Base-by-base conservation (phyloP, 495 filamentous ascomycete genomes). In the Penicillium psychrofluorescens region DNA sequence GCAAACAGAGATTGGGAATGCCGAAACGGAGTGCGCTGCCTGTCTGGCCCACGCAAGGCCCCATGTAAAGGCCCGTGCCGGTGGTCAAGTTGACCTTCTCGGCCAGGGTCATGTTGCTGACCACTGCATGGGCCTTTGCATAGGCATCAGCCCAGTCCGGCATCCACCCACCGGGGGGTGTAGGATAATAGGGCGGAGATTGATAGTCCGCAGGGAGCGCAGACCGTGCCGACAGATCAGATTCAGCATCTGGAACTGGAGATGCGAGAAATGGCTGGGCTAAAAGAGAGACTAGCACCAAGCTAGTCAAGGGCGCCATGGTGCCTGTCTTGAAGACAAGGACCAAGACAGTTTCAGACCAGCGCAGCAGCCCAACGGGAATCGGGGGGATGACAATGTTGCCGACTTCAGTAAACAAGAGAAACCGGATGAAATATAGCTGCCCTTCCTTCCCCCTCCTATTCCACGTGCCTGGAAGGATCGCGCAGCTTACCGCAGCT, bases 51-150 rank as follows among this genome's bases (percentile, higher is more conserved):
- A 62, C 65, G 30, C 70, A 73, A 7, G 64, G 70, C 1, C 70
- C 69, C 67, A 71, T 71, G 35, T 51, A 68, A 43, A 62, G 60
- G 0, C 67, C 67, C 7, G 67, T 71, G 39, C 91, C 91, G 2
- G 90, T 95, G 0, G 91, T 95, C 35, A 97, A 59, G 61, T 96
- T 96, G 61, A 96, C 86, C 72, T 96, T 97, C 72, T 97, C 91
- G 11, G 85, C 69, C 38, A 97, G 70, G 0, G 90, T 96, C 66
- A 97, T 73, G 63, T 92, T 82, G 36, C 77, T 78, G 36, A 97
- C 91, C 40, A 95, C 85, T 2, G 61, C 68, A 48, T 77, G 77
- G 1, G 91, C 91, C 58, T 91, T 88, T 15, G 62, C 68, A 53
- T 95, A 95, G 27, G 91, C 90, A 11, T 80, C 79, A 30, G 76